Base-by-base conservation (phyloP, 257 asterid genomes). In the Phtheirospermum japonicum region DNA sequence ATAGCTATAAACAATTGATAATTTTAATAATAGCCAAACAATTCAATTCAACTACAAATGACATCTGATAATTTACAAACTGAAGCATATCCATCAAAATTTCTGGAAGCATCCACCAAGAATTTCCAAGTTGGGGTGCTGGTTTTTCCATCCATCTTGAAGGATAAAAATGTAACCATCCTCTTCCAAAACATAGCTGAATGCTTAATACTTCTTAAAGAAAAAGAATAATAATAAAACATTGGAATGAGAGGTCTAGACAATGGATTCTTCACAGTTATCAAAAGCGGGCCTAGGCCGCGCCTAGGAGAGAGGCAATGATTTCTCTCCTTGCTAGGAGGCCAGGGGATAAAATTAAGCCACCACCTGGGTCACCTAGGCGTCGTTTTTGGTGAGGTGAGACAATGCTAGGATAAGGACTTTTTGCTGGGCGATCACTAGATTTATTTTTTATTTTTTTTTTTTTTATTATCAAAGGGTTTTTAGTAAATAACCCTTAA, bases 131-230 rank as follows among this genome's bases (percentile, higher is more conserved):
- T 42, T 40, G 17, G 48, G 48, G 0, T 2, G 48, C n/a, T 42
- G 48, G 12, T 42, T 42, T 12, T 42, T 42, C 48, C 48, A 42
- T 42, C 18, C 16, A 42, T 42, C 17, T 42, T 42, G 18, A 42
- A 12, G 48, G 48, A 42, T 42, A 42, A 42, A 42, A 42, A n/a
- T 42, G 20, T 56, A 13, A 65, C 46, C 56, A 63, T 5, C 43
- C 49, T 43, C 50, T 14, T 32, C 28, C 17, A 43, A 57, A 11
- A 18, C 40, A n/a, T 33, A 56, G 40, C 37, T 34, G 42, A 32
- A 55, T 32, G 63, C 37, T 51, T 58, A 20, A 6, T 49, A 72
- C n/a, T n/a, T n/a, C n/a, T n/a, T n/a, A n/a, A n/a, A n/a, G n/a
- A n/a, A n/a, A n/a, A n/a, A n/a, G n/a, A n/a, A n/a, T n/a, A n/a